Evolutionary conservation across 192 early-diverging fungal genomes (phyloP).

Genomic region (Bifiguratus adelaidae): DNA sequence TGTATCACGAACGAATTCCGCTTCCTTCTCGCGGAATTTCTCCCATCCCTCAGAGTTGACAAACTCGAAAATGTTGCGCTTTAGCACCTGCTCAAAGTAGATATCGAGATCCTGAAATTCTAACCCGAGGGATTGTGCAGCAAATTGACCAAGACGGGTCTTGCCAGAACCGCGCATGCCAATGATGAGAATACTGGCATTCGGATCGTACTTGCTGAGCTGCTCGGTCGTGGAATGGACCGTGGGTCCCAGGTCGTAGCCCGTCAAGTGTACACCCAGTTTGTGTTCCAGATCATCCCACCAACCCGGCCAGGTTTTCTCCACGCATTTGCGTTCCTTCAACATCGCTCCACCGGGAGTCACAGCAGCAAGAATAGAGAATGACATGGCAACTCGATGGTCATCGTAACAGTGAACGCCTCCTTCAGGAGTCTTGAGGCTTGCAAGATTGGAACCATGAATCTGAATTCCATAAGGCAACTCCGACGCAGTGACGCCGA

Average conservation of each 20-base stretch:
- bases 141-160: slow-evolving; percentile 70
- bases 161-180: slow-evolving; percentile 99
- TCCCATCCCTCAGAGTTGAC: slow-evolving; percentile 75
- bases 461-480: slow-evolving; percentile 88
- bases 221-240: background rate
- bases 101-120: slow-evolving; percentile 87
- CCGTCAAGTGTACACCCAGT: slow-evolving; percentile 52
- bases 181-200: slow-evolving; percentile 76
- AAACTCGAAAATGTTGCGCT: slow-evolving; percentile 69
- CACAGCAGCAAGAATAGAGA: slow-evolving; percentile 74
- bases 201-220: slow-evolving; percentile 11
- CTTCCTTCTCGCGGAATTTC: slow-evolving; percentile 77
- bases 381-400: slow-evolving; percentile 97
- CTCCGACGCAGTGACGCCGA: slow-evolving; percentile 77
- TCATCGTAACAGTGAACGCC: slow-evolving; percentile 95
- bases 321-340: slow-evolving; percentile 92
- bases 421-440: slow-evolving; percentile 36
- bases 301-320: slow-evolving; percentile 99
- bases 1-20: slow-evolving; percentile 46
- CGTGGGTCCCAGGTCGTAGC: slow-evolving; percentile 34
- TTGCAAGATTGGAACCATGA: slow-evolving; percentile 42
- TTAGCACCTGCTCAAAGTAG: slow-evolving; percentile 61
- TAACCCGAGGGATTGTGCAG: slow-evolving; percentile 52
- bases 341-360: slow-evolving; percentile 65
- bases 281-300: slow-evolving; percentile 89